phyloP scores from a whole-genome alignment of 345 rosid species.

The Salix viminalis region DNA sequence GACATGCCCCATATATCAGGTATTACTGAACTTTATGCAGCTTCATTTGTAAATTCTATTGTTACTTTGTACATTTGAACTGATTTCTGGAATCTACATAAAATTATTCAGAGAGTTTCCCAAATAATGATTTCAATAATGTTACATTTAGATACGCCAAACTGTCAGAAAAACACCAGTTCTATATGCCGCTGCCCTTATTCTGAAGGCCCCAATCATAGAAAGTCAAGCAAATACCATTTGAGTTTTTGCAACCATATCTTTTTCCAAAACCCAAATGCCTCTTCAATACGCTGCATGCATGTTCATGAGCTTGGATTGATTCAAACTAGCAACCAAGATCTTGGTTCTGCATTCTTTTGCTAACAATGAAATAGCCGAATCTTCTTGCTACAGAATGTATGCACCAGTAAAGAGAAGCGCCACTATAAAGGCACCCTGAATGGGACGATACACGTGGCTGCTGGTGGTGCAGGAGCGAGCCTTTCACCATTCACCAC shows the following conservation, averaged over 20 bases:
- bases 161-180: not conserved
- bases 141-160: not conserved
- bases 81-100: not conserved
- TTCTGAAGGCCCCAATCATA: too few species aligned
- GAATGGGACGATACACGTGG: slow-evolving; percentile 68
- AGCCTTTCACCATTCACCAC: slow-evolving; percentile 43
- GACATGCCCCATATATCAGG: slow-evolving; percentile 73
- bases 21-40: slow-evolving; percentile 16
- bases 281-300: too few species aligned
- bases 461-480: slow-evolving; percentile 77
- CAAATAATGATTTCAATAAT: not conserved
- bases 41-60: not conserved
- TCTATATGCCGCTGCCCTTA: too few species aligned
- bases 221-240: too few species aligned
- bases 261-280: too few species aligned
- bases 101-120: not conserved
- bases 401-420: slow-evolving; percentile 53
- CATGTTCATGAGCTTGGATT: not conserved
- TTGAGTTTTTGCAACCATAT: too few species aligned
- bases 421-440: slow-evolving; percentile 37
- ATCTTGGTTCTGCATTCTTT: not conserved
- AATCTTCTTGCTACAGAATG: slow-evolving; percentile 37
- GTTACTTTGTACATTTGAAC: not conserved
- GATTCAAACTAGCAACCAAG: not conserved
- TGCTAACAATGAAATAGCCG: not conserved